Evolutionary conservation across 2,329 filamentous ascomycete species (phyloP), one percentile per base, ranked within the genome.

Genomic region (Aspergillus eucalypticola): DNA sequence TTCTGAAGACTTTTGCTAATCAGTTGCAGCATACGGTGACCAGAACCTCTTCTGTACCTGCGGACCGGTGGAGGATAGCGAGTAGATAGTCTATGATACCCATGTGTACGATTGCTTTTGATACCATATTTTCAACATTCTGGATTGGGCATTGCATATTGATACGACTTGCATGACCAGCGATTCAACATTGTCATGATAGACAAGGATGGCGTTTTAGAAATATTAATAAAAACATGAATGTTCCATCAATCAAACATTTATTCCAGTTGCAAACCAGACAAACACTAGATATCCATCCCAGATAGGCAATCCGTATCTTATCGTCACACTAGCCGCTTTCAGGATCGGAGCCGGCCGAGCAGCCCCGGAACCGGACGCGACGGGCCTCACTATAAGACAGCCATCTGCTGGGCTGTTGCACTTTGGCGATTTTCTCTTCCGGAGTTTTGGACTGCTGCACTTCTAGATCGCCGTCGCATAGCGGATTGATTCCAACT

Each of bases 11-110:
- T 49, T 55, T 41, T 60, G 59, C 73, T 77, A 71, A 75, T 64
- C 3, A 13, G 11, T 42, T 48, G 17, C 67, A 94, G 91, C 91
- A 11, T 96, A 91, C 71, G 93, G 93, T 61, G 93, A 97, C 73
- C 85, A 89, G 71, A 96, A 97, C 79, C 86, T 97, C 62, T 96
- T 96, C 84, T 97, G 93, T 82, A 96, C 92, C 8, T 97, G 93
- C 75, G 90, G 91, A 41, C 92, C 93, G 0, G 90, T 96, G 7
- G 90, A 92, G 76, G 78, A 81, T 44, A 73, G 73, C 39, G 78
- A 78, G 52, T 76, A 73, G 70, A 71, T 66, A 58, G 8, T 42
- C 51, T 69, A 71, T 19, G 41, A 44, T 6, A 21, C 41, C 32
- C 32, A 35, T 35, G 32, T 35, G 32, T 57, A 53, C 48, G 64